These are phyloP conservation scores for Verbena officinalis DNA, from an alignment of 257 asterid genomes.

Conservation along the genomic window DNA sequence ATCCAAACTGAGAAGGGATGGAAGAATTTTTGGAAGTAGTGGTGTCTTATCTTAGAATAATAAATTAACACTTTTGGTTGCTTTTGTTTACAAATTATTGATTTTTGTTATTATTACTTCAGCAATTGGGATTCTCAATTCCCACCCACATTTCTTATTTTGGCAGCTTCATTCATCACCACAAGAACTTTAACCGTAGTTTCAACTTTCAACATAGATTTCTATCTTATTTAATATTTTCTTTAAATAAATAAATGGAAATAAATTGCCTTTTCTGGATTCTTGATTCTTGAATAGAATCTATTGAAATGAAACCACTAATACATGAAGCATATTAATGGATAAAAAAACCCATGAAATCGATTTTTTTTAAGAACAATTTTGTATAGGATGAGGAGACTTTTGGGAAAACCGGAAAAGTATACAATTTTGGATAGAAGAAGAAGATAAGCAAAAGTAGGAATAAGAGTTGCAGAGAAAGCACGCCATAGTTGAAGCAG, in stretches of 20 bases:
- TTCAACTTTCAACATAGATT: too few species aligned
- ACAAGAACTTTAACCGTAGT: too few species aligned
- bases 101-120: background rate
- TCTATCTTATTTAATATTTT: too few species aligned
- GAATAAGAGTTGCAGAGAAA: slow-evolving; percentile 12
- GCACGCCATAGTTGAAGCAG: slow-evolving; percentile 16
- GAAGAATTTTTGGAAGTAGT: background rate
- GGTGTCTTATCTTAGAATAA: slow-evolving; percentile 21
- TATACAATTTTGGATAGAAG: background rate
- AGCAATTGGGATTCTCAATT: background rate
- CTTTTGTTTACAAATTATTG: background rate
- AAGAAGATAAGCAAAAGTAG: background rate
- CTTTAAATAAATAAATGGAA: too few species aligned
- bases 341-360: too few species aligned
- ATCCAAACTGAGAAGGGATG: slow-evolving; percentile 9
- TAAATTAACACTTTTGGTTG: too few species aligned
- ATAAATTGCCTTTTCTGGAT: too few species aligned
- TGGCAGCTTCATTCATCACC: background rate
- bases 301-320: too few species aligned
- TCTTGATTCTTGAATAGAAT: too few species aligned
- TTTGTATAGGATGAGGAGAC: background rate
- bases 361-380: too few species aligned
- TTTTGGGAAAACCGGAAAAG: background rate
- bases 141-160: background rate
- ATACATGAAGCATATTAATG: too few species aligned